Evolutionary conservation across 2,329 filamentous ascomycete genomes (phyloP), one percentile per base, ranked within the genome.

Genomic region (Aphanocladium album): DNA sequence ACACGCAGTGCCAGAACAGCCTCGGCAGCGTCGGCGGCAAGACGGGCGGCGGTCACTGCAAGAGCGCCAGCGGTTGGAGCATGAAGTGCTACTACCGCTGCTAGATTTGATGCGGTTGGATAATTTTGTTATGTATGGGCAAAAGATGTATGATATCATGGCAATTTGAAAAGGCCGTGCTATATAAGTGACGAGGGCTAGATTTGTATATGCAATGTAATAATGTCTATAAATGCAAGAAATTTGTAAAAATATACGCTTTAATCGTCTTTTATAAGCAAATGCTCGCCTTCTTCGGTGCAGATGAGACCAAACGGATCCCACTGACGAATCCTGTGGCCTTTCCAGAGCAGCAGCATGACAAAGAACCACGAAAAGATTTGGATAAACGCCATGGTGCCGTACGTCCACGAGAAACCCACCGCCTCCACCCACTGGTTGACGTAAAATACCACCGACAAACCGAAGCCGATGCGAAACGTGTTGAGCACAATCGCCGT

Each of bases 81-180:
- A 62, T 62, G 60, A 59, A 55, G 35, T 62, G 60, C 55, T 62
- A 62, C 56, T 62, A 62, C 41, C 21, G 60, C 23, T 62, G 60
- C 49, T 62, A 54, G 33, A 35, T 35, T 6, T 35, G 33, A n/a
- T n/a, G n/a, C n/a, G n/a, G n/a, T n/a, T n/a, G n/a, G n/a, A n/a
- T n/a, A n/a, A n/a, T n/a, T n/a, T n/a, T n/a, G n/a, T n/a, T n/a
- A n/a, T n/a, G n/a, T n/a, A n/a, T n/a, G n/a, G n/a, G n/a, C n/a
- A n/a, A n/a, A n/a, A 43, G 12, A 35, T 35, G 33, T 35, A 35
- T 35, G 33, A 12, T 35, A 35, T 35, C 12, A 6, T 35, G 33
- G 6, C 12, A 35, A 6, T 12, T 12, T 6, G 12, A 35, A 6
- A 12, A 35, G 6, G 33, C 33, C 6, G 12, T 35, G 33, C 6